Evolutionary conservation across 176 grass and related monocot species (phyloP), one percentile per base, ranked within the genome.

Genomic region (Oryza brachyantha): DNA sequence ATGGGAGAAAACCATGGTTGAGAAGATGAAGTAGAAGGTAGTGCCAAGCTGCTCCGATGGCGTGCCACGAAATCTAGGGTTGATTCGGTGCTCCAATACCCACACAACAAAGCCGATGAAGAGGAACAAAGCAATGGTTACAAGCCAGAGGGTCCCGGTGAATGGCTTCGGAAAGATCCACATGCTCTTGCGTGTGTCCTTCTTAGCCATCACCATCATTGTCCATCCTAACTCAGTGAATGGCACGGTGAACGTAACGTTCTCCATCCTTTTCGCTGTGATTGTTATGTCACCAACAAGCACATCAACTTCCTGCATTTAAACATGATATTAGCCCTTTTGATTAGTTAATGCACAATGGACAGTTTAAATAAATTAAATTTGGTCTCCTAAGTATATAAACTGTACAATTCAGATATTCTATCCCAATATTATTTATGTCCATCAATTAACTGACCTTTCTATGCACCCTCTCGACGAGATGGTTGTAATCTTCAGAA

Each of bases 91-190:
- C 59, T 93, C 86, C 3, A 93, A 87, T 59, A 70, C 29, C 91
- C 91, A 93, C 17, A 93, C 72, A 36, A 81, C 62, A 13, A 89
- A 70, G 13, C 80, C 87, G 0, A 87, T 93, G 37, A 93, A 80
- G 64, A 84, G 72, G 46, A 93, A 93, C 32, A 87, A 86, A 5
- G 61, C 72, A 10, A 93, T 60, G 66, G 58, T 89, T 29, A 32
- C 73, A 32, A 84, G 35, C 91, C 91, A 93, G 38, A 89, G 86
- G 38, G 46, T 22, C 17, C 19, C 10, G 10, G 80, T 84, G 9
- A 93, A 52, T n/a, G 91, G 91, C 59, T 78, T 43, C 48, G 89
- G 73, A 60, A 93, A 93, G 65, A 93, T 93, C 91, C 91, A 93
- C 76, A 81, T 78, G 76, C 63, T 80, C 59, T 37, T 70, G 11